Conservation (phyloP, 306 rosid species). For the Pueraria montana region DNA sequence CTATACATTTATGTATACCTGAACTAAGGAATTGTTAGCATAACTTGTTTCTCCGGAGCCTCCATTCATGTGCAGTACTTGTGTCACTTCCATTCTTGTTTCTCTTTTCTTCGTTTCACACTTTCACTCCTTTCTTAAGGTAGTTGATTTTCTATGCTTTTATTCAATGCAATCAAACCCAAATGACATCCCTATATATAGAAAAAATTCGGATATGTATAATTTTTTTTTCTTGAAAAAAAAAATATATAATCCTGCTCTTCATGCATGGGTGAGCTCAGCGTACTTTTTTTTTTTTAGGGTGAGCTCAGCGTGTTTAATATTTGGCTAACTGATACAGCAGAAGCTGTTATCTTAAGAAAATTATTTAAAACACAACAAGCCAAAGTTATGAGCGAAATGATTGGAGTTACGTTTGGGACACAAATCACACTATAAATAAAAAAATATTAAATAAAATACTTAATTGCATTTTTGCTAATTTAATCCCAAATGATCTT, state of each 20-base stretch:
- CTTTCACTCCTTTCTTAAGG: not conserved
- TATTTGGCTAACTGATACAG: no score
- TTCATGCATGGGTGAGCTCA: no score
- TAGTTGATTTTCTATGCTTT: not conserved
- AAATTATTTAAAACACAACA: no score
- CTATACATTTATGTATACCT: conserved; percentile 20
- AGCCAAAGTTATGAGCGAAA: not conserved
- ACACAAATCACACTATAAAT: not conserved
- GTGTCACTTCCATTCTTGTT: conserved; percentile 24
- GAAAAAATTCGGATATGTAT: not conserved
- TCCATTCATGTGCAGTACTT: conserved; percentile 53
- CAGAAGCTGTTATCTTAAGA: no score
- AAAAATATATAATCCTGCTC: no score
- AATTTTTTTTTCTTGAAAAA: no score
- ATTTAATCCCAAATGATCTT: no score
- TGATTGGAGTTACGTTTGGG: not conserved
- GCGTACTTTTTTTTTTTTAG: no score
- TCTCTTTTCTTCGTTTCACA: not conserved
- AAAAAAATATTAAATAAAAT: no score
- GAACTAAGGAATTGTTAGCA: conserved; percentile 30
- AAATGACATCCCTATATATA: not conserved
- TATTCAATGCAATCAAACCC: not conserved
- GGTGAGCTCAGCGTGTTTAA: no score
- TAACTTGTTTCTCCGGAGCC: conserved; percentile 45
- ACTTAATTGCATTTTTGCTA: no score